A percentile compares a stretch with the other conserved stretches of the same genome.
Evolutionary conservation across 1,284 basidiomycete genomes (phyloP).

Genomic region (Stereum hirsutum): DNA sequence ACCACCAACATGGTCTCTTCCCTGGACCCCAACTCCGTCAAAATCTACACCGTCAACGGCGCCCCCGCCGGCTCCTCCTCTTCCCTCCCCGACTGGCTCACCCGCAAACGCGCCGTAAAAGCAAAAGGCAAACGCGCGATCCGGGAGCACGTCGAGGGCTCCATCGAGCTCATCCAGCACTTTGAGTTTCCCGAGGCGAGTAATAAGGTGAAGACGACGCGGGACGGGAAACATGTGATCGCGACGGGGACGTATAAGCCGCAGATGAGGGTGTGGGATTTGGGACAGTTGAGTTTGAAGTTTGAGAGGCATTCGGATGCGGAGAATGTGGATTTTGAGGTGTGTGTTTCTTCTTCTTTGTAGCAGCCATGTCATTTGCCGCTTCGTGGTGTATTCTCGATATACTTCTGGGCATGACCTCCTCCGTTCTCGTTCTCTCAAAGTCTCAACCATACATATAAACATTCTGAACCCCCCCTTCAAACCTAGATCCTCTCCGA

Average conservation of each 20-base stretch:
- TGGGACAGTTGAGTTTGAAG: constrained; percentile 89
- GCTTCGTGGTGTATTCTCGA: no score
- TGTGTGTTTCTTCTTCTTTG: constrained; percentile 33
- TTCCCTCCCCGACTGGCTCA: constrained; percentile 85
- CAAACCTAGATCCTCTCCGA: constrained; percentile 88
- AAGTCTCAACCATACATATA: background rate
- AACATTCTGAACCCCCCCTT: background rate
- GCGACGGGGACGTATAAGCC: constrained; percentile 99
- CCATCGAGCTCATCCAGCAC: constrained; percentile 86
- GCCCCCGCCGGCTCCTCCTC: constrained; percentile 76
- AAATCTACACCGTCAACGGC: constrained; percentile 89
- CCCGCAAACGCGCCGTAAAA: constrained; percentile 53
- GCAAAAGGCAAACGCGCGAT: constrained; percentile 56
- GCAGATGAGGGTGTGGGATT: constrained; percentile 93
- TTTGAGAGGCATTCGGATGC: constrained; percentile 95
- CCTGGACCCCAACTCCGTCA: constrained; percentile 36
- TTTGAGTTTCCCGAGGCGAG: constrained; percentile 97
- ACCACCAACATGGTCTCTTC: background rate
- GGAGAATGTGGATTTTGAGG: constrained; percentile 97
- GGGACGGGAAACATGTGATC: constrained; percentile 87
- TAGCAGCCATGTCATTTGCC: constrained; percentile 4
- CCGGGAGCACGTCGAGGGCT: constrained; percentile 65
- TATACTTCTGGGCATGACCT: no score
- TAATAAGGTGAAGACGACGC: constrained; percentile 84
- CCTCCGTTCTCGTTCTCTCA: background rate